Base-by-base conservation (phyloP, 1,139 yeast species). In the Debaryomycetaceae sp. region DNA sequence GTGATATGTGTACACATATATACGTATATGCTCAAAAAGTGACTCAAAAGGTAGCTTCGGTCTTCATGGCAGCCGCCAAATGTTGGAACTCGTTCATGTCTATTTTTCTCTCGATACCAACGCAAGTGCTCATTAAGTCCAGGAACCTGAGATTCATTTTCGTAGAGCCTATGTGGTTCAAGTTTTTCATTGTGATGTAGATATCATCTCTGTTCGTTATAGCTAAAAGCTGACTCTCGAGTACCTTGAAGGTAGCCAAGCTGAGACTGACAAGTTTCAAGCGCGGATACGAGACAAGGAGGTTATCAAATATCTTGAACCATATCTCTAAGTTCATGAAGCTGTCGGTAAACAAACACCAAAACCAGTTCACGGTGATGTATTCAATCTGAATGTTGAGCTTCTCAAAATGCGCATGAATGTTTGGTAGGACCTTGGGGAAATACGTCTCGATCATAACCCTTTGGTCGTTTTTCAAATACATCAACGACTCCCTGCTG, bases 341-440 rank as follows among this genome's bases (percentile, higher is more conserved):
- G 42, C 73, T 60, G 36, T 68, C 84, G 0, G 81, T 76, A 56
- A 80, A 81, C 37, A 81, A 60, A 8, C 81, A 71, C 14, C 81
- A 62, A 68, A 82, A 80, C 86, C 86, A 81, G 49, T 78, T 77
- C 59, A 80, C 72, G 6, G 83, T 73, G 24, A 80, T 70, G 14
- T 78, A 70, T 42, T 78, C 83, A 3, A 78, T 57, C 44, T 79
- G 81, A 24, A 81, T 71, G 2, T 65, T 65, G 6, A 69, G 54
- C 0, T 45, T 42, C 4, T 45, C n/a, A 39, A 78, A 65, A 51
- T 78, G 81, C 1, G 46, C 53, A 36, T 59, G 53, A 9, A 80
- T 56, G 24, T 63, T 59, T 0, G 84, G 83, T 35, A 78, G 49
- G 6, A 58, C 51, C 14, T 50, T 50, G 7, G 58, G 50, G 42